Percentiles rank a stretch among this genome's conserved stretches.
phyloP scores from a whole-genome alignment of 192 early-diverging fungal species.

The Backusella macrospora region DNA sequence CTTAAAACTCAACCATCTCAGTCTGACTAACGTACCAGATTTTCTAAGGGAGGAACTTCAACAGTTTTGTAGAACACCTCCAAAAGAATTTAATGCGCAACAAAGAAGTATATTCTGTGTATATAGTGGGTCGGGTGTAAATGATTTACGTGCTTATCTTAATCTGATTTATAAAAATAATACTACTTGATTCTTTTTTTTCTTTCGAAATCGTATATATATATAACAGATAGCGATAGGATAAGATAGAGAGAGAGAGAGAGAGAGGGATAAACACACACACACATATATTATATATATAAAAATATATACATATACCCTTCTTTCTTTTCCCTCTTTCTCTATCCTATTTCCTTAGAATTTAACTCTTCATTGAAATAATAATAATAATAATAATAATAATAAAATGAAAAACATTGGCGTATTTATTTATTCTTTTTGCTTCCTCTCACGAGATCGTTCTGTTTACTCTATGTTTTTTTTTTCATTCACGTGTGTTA shows the following conservation, averaged over 20 bases:
- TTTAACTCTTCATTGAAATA: no score
- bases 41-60: slow-evolving; percentile 54
- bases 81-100: slow-evolving; percentile 56
- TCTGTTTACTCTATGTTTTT: no score
- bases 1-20: slow-evolving; percentile 52
- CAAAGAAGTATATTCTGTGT: slow-evolving; percentile 63
- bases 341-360: no score
- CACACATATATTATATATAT: no score
- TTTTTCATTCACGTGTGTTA: no score
- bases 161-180: slow-evolving; percentile 8
- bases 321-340: not conserved
- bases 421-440: no score
- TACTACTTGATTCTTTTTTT: not conserved
- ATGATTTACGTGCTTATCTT: slow-evolving; percentile 50
- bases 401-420: no score
- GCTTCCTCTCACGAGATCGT: no score
- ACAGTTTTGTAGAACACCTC: slow-evolving; percentile 53
- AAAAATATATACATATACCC: not conserved
- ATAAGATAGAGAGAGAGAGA: not conserved
- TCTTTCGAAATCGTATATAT: no score
- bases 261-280: no score
- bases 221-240: not conserved
- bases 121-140: slow-evolving; percentile 59
- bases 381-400: no score
- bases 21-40: slow-evolving; percentile 56